Conservation (phyloP, 192 early-diverging fungal genomes). For the Geosiphon pyriformis region DNA sequence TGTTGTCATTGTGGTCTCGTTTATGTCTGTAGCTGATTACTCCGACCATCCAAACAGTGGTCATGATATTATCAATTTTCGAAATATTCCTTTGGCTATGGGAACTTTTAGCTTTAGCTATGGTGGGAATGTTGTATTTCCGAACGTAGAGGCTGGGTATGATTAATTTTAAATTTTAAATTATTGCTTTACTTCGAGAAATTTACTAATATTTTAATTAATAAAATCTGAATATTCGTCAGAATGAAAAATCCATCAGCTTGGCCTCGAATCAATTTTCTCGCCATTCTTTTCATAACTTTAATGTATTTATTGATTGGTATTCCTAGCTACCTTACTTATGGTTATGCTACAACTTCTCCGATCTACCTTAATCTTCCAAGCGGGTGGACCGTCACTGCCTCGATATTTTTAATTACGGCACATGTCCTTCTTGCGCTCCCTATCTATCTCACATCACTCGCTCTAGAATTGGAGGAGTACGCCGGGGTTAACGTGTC, state of each 20-base stretch:
- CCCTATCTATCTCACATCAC: conserved; percentile 61
- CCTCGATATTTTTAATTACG: conserved; percentile 55
- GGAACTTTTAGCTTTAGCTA: conserved; percentile 64
- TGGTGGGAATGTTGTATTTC: conserved; percentile 66
- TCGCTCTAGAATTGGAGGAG: conserved; percentile 57
- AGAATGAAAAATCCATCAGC: conserved; percentile 52
- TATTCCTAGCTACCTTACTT: conserved; percentile 56
- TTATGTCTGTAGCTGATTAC: conserved; percentile 44
- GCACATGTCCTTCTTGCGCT: conserved; percentile 61
- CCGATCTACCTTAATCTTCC: conserved; percentile 59
- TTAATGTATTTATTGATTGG: conserved; percentile 60
- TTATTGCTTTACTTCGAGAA: no score
- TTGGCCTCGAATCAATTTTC: conserved; percentile 51
- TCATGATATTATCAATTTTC: conserved; percentile 37
- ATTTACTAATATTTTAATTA: no score
- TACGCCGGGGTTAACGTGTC: conserved; percentile 40
- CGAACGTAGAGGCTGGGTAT: conserved; percentile 56
- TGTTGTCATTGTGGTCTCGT: conserved; percentile 53
- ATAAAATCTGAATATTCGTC: neutral
- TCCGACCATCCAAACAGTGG: conserved; percentile 35
- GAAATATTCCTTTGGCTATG: conserved; percentile 55
- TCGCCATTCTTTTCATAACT: conserved; percentile 49
- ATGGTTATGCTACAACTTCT: conserved; percentile 46
- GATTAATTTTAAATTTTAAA: neutral
- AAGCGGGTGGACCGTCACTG: conserved; percentile 38